These are phyloP conservation scores for Entoloma clypeatum DNA, from an alignment of 1,284 basidiomycete genomes.

Conservation along the genomic window DNA sequence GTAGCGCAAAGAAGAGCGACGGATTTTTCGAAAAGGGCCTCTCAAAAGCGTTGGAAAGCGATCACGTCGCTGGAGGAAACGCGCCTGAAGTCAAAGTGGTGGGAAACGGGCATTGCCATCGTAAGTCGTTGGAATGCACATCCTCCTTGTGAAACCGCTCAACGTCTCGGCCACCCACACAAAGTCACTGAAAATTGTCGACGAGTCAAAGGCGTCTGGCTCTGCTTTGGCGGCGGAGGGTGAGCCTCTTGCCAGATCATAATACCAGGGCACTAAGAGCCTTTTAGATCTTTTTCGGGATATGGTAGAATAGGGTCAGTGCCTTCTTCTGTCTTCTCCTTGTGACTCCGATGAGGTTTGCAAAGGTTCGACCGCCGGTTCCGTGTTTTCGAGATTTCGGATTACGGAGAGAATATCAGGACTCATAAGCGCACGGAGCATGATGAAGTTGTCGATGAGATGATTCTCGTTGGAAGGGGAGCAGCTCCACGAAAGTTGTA, in stretches of 20 bases:
- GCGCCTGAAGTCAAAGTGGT: slow-evolving; percentile 76
- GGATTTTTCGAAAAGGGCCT: slow-evolving; percentile 82
- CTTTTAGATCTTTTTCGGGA: slow-evolving; percentile 72
- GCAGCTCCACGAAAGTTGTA: slow-evolving; percentile 32
- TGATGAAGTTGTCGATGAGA: slow-evolving; percentile 65
- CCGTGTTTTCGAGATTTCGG: slow-evolving; percentile 78
- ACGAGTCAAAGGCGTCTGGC: slow-evolving; percentile 82
- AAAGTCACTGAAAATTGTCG: slow-evolving; percentile 87
- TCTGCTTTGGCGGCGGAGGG: slow-evolving; percentile 93
- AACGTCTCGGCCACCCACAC: no score
- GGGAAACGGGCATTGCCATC: slow-evolving; percentile 85
- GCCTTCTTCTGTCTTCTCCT: neutral
- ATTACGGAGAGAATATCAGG: slow-evolving; percentile 85
- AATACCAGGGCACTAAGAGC: slow-evolving; percentile 3
- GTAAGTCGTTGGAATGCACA: no score
- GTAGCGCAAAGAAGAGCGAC: slow-evolving; percentile 67
- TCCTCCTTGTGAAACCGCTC: no score
- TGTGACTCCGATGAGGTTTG: slow-evolving; percentile 6
- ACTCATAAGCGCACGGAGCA: slow-evolving; percentile 87
- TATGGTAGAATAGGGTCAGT: slow-evolving; percentile 73
- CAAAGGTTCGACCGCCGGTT: slow-evolving; percentile 84
- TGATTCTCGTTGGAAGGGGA: slow-evolving; percentile 53
- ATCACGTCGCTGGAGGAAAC: slow-evolving; percentile 46
- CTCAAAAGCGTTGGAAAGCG: slow-evolving; percentile 62
- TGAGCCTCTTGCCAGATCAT: slow-evolving; percentile 31